phyloP scores from a whole-genome alignment of 2,329 filamentous ascomycete genomes.

The Cladosporium halotolerans region DNA sequence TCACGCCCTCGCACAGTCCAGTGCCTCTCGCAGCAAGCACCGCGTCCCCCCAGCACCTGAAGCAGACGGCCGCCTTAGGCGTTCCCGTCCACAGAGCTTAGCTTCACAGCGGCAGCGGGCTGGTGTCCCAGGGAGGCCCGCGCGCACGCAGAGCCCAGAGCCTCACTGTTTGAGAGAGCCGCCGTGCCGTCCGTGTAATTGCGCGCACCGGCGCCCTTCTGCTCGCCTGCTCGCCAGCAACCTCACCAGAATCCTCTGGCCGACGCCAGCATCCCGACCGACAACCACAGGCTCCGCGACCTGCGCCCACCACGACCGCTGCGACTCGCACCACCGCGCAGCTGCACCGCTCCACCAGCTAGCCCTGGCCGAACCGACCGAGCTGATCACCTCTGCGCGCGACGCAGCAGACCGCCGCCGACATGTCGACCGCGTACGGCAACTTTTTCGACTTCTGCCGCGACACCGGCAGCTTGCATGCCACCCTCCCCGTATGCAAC shows the following conservation, averaged over 20 bases:
- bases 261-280: background rate
- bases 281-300: background rate
- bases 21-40: no score
- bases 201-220: background rate
- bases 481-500: constrained; percentile 44
- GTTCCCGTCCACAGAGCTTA: background rate
- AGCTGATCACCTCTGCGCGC: constrained; percentile 6
- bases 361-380: background rate
- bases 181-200: constrained; percentile 8
- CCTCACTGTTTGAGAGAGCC: constrained; percentile 8
- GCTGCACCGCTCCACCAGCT: background rate
- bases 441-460: constrained; percentile 43
- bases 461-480: constrained; percentile 38
- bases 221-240: background rate
- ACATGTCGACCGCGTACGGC: constrained; percentile 26
- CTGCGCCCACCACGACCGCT: constrained; percentile 1
- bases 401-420: constrained; percentile 1
- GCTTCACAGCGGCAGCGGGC: constrained; percentile 2
- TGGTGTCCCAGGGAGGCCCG: background rate
- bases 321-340: background rate
- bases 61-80: no score
- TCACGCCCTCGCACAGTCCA: no score
- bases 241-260: constrained; percentile 1
- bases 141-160: background rate
- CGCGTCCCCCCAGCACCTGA: no score